A percentile compares a stretch with the other conserved stretches of the same genome.
phyloP scores from a whole-genome alignment of 306 rosid species.

The Vigna radiata region DNA sequence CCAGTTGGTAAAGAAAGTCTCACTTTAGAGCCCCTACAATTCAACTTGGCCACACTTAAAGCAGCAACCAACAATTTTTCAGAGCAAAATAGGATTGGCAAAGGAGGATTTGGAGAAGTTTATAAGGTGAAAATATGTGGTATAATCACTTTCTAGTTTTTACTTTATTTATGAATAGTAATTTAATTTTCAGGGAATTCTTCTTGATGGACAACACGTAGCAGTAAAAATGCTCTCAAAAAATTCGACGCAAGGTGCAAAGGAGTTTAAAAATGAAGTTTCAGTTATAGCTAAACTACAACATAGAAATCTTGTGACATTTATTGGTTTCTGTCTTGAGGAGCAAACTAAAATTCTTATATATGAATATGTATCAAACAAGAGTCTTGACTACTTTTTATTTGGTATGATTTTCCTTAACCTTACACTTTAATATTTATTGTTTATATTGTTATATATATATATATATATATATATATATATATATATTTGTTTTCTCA shows the following conservation, averaged over 20 bases:
- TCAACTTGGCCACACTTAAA: neutral
- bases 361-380: neutral
- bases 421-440: too few relatives aligned
- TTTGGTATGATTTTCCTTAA: neutral
- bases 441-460: too few relatives aligned
- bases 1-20: neutral
- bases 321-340: neutral
- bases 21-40: neutral
- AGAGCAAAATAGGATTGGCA: neutral
- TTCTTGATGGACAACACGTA: too few relatives aligned
- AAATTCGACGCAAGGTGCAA: neutral
- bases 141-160: too few relatives aligned
- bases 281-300: neutral
- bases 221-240: neutral
- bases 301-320: neutral
- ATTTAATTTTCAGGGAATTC: neutral
- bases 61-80: conserved; percentile 1
- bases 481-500: too few relatives aligned
- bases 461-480: too few relatives aligned
- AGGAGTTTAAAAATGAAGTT: neutral
- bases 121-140: neutral
- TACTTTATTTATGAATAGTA: neutral
- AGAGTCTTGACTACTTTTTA: neutral
- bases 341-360: neutral
- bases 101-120: neutral